Conservation (phyloP, 2,329 filamentous ascomycete species). For the Penicillium sp. region DNA sequence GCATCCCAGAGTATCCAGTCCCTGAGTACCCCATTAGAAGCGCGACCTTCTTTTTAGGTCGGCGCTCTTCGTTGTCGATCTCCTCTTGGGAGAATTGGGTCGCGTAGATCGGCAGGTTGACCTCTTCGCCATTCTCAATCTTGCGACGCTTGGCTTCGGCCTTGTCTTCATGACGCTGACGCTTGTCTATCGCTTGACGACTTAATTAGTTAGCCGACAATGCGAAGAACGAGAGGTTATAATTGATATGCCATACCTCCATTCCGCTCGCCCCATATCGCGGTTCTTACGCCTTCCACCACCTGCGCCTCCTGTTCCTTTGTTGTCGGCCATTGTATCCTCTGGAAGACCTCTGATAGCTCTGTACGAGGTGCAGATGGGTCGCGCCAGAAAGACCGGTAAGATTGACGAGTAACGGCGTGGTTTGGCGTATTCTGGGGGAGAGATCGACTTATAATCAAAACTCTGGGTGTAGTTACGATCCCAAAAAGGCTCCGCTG, state of each 20-base stretch:
- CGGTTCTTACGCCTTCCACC: slow-evolving; percentile 57
- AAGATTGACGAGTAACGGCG: background rate
- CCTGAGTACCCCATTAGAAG: slow-evolving; percentile 95
- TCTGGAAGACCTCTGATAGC: slow-evolving; percentile 19
- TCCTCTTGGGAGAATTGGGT: slow-evolving; percentile 70
- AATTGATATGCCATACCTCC: slow-evolving; percentile 52
- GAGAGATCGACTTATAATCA: background rate
- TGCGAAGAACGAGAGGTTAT: slow-evolving; percentile 7
- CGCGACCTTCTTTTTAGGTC: slow-evolving; percentile 93
- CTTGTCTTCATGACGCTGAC: slow-evolving; percentile 51
- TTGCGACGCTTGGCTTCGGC: slow-evolving; percentile 57
- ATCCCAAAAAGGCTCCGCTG: slow-evolving; percentile 18
- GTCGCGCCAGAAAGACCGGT: slow-evolving; percentile 1
- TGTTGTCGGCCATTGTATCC: slow-evolving; percentile 36
- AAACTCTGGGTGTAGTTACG: background rate
- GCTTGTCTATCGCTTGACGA: slow-evolving; percentile 52
- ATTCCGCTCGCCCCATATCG: slow-evolving; percentile 66
- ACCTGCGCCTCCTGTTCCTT: slow-evolving; percentile 31
- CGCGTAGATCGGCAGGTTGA: slow-evolving; percentile 51
- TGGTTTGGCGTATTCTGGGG: background rate
- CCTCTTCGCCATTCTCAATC: slow-evolving; percentile 47
- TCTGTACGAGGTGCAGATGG: slow-evolving; percentile 9
- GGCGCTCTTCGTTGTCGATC: slow-evolving; percentile 79
- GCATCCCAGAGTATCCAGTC: slow-evolving; percentile 96
- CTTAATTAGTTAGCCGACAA: slow-evolving; percentile 51